These are phyloP conservation scores for Dimocarpus longan DNA, from an alignment of 345 rosid genomes.

Conservation along the genomic window DNA sequence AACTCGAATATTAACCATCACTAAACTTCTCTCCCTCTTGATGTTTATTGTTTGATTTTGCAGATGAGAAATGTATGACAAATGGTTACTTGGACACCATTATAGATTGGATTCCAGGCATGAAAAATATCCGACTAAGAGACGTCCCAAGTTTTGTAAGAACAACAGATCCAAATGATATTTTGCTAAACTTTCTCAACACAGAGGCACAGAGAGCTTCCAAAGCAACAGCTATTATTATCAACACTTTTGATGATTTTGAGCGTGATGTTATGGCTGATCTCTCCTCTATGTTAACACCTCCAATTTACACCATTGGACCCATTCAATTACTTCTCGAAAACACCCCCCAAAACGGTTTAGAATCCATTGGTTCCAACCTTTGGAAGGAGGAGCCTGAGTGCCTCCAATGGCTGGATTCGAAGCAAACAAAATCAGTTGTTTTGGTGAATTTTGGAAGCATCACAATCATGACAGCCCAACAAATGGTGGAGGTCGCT, in stretches of 20 bases:
- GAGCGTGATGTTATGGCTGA: constrained; percentile 31
- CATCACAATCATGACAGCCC: neutral
- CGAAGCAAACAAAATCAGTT: neutral
- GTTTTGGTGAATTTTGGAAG: neutral
- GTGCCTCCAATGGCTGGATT: neutral
- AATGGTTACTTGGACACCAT: constrained; percentile 35
- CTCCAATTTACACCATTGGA: constrained; percentile 25
- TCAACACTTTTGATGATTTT: constrained; percentile 42
- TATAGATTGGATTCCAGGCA: constrained; percentile 45
- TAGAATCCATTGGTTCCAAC: neutral
- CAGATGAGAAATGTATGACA: constrained; percentile 35
- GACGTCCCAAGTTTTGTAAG: constrained; percentile 42
- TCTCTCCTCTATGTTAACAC: constrained; percentile 20
- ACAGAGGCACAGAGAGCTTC: constrained; percentile 22
- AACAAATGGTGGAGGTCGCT: neutral
- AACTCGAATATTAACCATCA: no score
- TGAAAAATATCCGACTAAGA: constrained; percentile 33
- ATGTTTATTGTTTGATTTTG: neutral
- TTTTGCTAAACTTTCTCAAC: constrained; percentile 30
- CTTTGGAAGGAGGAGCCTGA: neutral
- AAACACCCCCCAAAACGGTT: neutral
- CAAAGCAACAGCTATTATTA: constrained; percentile 32
- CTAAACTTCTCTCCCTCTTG: no score
- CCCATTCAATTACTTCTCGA: neutral
- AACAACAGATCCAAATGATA: constrained; percentile 33